These are phyloP conservation scores for Rubia peregrina DNA, from an alignment of 305 asterid genomes.

Conservation along the genomic window DNA sequence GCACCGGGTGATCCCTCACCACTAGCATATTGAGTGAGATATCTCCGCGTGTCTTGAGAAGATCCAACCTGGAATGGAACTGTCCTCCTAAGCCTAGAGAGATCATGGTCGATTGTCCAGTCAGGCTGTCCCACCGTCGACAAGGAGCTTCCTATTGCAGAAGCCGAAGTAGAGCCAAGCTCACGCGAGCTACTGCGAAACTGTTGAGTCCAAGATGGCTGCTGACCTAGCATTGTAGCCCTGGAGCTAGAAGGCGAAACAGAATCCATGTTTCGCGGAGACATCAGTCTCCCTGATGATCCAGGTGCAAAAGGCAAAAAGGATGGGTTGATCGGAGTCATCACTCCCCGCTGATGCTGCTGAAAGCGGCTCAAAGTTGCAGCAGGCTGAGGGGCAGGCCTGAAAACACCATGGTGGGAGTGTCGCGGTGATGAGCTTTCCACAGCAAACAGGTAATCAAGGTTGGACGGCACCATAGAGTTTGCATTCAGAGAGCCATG, in stretches of 20 bases:
- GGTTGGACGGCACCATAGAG: too few relatives aligned
- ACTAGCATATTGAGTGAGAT: background rate
- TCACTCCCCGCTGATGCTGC: background rate
- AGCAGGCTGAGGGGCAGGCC: background rate
- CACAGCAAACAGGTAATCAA: too few relatives aligned
- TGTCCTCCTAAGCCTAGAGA: slow-evolving; percentile 46
- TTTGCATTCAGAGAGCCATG: too few relatives aligned
- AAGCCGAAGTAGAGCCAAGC: slow-evolving; percentile 41
- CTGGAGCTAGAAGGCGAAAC: slow-evolving; percentile 70
- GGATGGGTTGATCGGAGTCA: background rate
- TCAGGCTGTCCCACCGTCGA: slow-evolving; percentile 35
- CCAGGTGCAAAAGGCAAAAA: too few relatives aligned
- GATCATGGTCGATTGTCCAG: slow-evolving; percentile 41
- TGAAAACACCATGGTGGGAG: too few relatives aligned
- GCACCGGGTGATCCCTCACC: too few relatives aligned
- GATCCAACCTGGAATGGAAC: slow-evolving; percentile 51
- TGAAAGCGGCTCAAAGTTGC: background rate
- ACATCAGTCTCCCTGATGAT: slow-evolving; percentile 52
- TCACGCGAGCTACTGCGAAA: slow-evolving; percentile 50
- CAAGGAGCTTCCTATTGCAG: slow-evolving; percentile 28
- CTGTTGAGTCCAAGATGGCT: slow-evolving; percentile 30
- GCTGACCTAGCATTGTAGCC: slow-evolving; percentile 26
- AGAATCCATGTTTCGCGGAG: slow-evolving; percentile 60
- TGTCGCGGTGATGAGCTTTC: too few relatives aligned
- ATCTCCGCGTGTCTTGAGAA: slow-evolving; percentile 27